Evolutionary conservation across 106 monocot genomes (phyloP).

Genomic region (Acorus calamus): DNA sequence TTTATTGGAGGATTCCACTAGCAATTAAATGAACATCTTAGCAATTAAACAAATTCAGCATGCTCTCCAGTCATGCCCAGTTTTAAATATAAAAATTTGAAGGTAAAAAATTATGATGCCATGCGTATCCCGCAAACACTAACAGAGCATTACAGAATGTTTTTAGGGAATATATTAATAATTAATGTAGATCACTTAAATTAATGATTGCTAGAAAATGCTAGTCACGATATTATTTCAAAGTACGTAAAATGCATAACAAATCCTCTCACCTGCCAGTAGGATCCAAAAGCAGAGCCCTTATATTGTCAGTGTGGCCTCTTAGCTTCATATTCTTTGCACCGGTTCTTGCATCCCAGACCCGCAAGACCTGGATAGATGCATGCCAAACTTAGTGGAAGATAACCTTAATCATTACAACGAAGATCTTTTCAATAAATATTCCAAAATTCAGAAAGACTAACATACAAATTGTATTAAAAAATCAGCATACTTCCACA

Average conservation of each 20-base stretch:
- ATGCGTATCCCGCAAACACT: too few relatives aligned
- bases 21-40: too few relatives aligned
- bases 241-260: neutral
- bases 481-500: neutral
- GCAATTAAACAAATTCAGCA: too few relatives aligned
- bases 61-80: too few relatives aligned
- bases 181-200: too few relatives aligned
- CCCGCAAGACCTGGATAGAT: slow-evolving; percentile 65
- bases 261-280: slow-evolving; percentile 63
- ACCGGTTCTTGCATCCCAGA: slow-evolving; percentile 98
- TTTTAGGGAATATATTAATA: too few relatives aligned
- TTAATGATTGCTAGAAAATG: neutral
- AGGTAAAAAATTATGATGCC: too few relatives aligned
- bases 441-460: neutral
- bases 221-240: neutral
- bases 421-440: too few relatives aligned
- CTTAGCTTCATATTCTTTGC: slow-evolving; percentile 95
- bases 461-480: neutral
- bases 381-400: neutral
- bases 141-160: too few relatives aligned
- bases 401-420: neutral
- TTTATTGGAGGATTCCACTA: too few relatives aligned
- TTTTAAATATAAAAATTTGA: too few relatives aligned
- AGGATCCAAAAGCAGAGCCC: slow-evolving; percentile 87
- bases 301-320: slow-evolving; percentile 96